Percentiles rank a stretch among this genome's conserved stretches.
Evolutionary conservation across 768 basidiomycete species (phyloP).

Genomic region (Xerocomellus chrysenteron): DNA sequence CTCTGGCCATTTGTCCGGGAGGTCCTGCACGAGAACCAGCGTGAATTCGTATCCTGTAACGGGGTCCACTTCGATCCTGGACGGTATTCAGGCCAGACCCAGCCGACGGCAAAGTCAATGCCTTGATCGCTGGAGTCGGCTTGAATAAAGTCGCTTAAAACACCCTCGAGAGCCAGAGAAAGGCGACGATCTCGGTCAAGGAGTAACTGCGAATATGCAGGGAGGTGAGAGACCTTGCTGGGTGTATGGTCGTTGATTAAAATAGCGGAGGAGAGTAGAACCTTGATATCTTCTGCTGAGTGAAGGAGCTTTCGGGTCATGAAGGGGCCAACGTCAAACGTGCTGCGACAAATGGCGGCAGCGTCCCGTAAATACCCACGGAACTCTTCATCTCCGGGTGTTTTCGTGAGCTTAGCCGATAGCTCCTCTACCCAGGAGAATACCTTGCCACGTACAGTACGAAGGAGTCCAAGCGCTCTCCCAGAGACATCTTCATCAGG

Average conservation of each 20-base stretch:
- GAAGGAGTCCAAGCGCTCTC: constrained; percentile 28
- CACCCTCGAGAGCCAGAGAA: constrained; percentile 25
- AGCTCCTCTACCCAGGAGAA: constrained; percentile 38
- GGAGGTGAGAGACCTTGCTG: background rate
- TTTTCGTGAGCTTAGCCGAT: constrained; percentile 14
- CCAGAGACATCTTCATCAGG: constrained; percentile 3
- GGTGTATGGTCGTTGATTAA: constrained; percentile 33
- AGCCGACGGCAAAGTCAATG: constrained; percentile 29
- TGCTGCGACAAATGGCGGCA: constrained; percentile 21
- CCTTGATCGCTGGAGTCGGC: constrained; percentile 9
- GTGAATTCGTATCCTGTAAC: constrained; percentile 15
- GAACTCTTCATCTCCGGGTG: background rate
- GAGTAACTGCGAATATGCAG: constrained; percentile 18
- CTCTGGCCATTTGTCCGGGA: background rate
- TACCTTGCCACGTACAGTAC: constrained; percentile 28
- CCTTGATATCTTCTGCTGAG: too few species aligned
- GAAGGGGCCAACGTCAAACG: constrained; percentile 26
- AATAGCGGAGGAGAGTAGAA: constrained; percentile 33
- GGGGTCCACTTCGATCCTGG: constrained; percentile 23
- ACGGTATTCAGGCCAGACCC: constrained; percentile 32
- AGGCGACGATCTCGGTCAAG: constrained; percentile 34
- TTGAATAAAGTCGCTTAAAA: constrained; percentile 13
- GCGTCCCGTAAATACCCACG: constrained; percentile 12
- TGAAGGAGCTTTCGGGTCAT: too few species aligned
- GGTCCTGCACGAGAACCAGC: constrained; percentile 9